Evolutionary conservation across 495 filamentous ascomycete genomes (phyloP).

Genomic region (Melanomma pulvis-pyrius): DNA sequence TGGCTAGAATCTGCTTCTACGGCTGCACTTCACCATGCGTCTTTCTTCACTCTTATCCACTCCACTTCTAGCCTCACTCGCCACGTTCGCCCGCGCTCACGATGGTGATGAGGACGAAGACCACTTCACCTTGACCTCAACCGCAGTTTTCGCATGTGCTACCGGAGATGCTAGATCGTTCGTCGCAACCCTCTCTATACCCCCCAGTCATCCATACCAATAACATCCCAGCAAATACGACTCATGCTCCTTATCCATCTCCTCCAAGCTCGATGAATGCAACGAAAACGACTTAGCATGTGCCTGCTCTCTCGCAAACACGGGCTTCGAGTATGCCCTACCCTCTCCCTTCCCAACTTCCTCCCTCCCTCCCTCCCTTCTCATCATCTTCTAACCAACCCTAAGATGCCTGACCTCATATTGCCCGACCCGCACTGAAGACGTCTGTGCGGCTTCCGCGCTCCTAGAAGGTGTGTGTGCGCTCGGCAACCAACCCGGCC

Average conservation of each 20-base stretch:
- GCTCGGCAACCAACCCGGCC: not conserved
- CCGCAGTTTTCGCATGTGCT: constrained; percentile 12
- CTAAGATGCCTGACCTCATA: constrained; percentile 21
- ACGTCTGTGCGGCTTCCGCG: constrained; percentile 14
- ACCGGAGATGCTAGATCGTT: constrained; percentile 14
- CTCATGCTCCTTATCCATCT: constrained; percentile 21
- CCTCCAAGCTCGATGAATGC: constrained; percentile 13
- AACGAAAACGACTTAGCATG: constrained; percentile 16
- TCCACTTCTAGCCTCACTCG: not conserved
- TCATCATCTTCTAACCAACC: not conserved
- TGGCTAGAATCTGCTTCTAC: no score
- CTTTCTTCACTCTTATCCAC: no score
- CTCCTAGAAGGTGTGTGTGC: constrained; percentile 1
- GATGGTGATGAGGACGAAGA: constrained; percentile 5
- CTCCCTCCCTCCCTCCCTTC: not conserved
- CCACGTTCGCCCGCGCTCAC: not conserved
- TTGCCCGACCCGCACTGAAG: constrained; percentile 13
- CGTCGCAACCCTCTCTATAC: not conserved
- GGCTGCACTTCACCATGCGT: no score
- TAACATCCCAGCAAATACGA: not conserved
- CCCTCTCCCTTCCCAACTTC: not conserved
- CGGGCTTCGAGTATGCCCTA: constrained; percentile 11
- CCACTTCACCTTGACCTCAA: constrained; percentile 9
- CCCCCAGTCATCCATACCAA: not conserved
- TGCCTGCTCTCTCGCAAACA: constrained; percentile 15